Base-by-base conservation (phyloP, 2,329 filamentous ascomycete species). In the Parasarocladium wereldwijsianum region DNA sequence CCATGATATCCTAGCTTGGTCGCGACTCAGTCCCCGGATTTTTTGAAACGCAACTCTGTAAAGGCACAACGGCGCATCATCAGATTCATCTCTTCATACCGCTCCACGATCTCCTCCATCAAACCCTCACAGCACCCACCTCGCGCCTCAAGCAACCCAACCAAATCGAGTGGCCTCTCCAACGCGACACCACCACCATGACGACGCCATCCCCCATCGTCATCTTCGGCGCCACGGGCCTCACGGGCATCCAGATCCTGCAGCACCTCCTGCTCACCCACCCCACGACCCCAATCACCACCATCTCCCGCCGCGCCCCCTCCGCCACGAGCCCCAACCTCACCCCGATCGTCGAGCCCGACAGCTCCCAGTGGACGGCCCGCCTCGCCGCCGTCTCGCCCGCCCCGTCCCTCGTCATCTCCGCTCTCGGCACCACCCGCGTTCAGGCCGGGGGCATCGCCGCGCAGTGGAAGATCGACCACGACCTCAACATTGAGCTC, bases 401-500 rank as follows among this genome's bases (percentile, higher is more conserved):
- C 1, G 37, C 60, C 0, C 74, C 80, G 0, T 49, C 60, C 1
- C 59, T 79, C 39, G 76, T 90, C 57, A 73, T 87, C 56, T 85
- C 80, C 3, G 71, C 71, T 2, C 66, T 94, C 1, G 87, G 77
- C 34, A 93, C 84, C 3, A 94, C 86, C 0, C 70, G 74, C 28
- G 77, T 62, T 0, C 63, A 65, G 9, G 85, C 84, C 1, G 86
- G 86, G 36, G 64, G 78, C 34, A 57, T 93, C 39, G 76, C 73
- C 17, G 73, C 76, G 37, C 87, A 94, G 56, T 79, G 83, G 58
- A 80, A 81, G 47, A 81, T 94, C 39, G 87, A 94, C 57, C 71
- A 85, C 47, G 84, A 90, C 46, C 62, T 93, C 25, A 93, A 93
- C 53, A 52, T 92, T 28, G 75, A 77, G 39, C 63, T 93, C 15